Conservation (phyloP, 495 filamentous ascomycete genomes). For the Beverwykella pulmonaria region DNA sequence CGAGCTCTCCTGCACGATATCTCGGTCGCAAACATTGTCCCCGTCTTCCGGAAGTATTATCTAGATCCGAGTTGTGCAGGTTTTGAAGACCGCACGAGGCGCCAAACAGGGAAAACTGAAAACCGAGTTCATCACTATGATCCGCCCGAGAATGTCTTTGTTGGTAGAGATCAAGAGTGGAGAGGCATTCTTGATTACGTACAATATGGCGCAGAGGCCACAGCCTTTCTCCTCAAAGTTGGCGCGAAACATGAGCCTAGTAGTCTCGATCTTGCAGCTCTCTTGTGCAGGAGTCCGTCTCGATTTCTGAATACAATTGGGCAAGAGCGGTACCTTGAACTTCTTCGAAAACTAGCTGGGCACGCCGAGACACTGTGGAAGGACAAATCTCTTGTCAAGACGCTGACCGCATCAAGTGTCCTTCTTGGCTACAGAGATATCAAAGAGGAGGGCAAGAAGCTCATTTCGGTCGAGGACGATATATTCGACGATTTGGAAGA, state of each 20-base stretch:
- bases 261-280: constrained; percentile 75
- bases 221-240: constrained; percentile 80
- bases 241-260: constrained; percentile 91
- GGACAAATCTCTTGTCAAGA: constrained; percentile 73
- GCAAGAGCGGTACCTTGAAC: constrained; percentile 79
- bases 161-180: constrained; percentile 73
- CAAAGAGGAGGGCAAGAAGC: constrained; percentile 21
- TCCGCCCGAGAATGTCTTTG: constrained; percentile 38
- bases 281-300: constrained; percentile 77
- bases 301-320: constrained; percentile 75
- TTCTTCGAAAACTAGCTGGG: constrained; percentile 77
- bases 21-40: constrained; percentile 68
- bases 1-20: constrained; percentile 56
- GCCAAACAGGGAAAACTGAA: constrained; percentile 35
- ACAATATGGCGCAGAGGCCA: constrained; percentile 84
- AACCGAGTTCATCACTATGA: constrained; percentile 35
- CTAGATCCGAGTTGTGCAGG: constrained; percentile 21
- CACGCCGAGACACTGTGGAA: constrained; percentile 67
- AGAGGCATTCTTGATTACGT: constrained; percentile 95
- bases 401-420: constrained; percentile 74
- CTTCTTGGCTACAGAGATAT: constrained; percentile 72
- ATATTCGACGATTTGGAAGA: constrained; percentile 62
- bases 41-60: constrained; percentile 52
- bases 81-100: constrained; percentile 44
- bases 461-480: constrained; percentile 51